Percentiles rank a stretch among this genome's conserved stretches.
These are phyloP conservation scores for Amanita molliuscula DNA, from an alignment of 768 basidiomycete species.

Conservation along the genomic window DNA sequence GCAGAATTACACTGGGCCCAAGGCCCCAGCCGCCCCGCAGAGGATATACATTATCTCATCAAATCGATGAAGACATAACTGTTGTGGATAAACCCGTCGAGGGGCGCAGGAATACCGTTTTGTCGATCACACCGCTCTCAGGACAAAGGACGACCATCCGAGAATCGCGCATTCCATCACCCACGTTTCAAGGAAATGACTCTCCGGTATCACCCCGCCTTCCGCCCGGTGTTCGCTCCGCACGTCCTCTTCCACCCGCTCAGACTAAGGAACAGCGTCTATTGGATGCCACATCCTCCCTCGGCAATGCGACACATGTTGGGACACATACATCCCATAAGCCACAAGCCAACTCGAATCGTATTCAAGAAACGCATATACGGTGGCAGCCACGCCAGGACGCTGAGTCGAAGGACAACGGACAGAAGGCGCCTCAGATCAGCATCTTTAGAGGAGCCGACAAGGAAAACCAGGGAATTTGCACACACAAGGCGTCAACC, in stretches of 20 bases:
- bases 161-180: not conserved
- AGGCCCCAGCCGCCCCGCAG: slow-evolving; percentile 24
- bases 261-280: not conserved
- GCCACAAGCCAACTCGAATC: not conserved
- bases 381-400: not conserved
- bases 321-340: not conserved
- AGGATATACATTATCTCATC: slow-evolving; percentile 25
- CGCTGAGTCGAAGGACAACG: not conserved
- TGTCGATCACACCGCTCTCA: not conserved
- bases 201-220: not conserved
- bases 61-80: not conserved
- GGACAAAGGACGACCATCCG: not conserved
- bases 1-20: slow-evolving; percentile 12
- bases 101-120: not conserved
- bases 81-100: not conserved
- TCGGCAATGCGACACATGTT: not conserved
- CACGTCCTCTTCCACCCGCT: not conserved
- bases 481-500: slow-evolving; percentile 29
- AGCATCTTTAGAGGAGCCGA: slow-evolving; percentile 13
- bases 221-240: not conserved
- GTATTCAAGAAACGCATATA: not conserved
- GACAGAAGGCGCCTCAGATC: not conserved
- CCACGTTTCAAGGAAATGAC: not conserved
- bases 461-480: slow-evolving; percentile 33
- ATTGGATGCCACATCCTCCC: not conserved